Percentiles rank a stretch among this genome's conserved stretches.
These are phyloP conservation scores for Mortierella polycephala DNA, from an alignment of 371 early-diverging fungal species.

Conservation along the genomic window DNA sequence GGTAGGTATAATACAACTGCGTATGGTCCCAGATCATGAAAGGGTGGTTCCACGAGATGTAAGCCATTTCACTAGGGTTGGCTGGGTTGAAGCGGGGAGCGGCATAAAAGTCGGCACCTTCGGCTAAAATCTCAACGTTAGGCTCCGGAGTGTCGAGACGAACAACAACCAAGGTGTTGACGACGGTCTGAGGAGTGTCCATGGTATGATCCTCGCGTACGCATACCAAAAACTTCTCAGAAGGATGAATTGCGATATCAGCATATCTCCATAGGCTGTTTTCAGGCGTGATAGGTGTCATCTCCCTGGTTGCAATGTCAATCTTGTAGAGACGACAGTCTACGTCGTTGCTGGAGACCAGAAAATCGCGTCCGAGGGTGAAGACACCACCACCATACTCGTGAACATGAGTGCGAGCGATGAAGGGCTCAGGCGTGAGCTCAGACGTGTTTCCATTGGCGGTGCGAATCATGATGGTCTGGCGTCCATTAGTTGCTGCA, in stretches of 20 bases:
- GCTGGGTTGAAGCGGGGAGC: slow-evolving; percentile 63
- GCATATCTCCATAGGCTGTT: slow-evolving; percentile 67
- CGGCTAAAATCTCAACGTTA: slow-evolving; percentile 60
- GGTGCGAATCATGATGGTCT: slow-evolving; percentile 36
- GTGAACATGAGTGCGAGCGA: slow-evolving; percentile 71
- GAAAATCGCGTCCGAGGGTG: slow-evolving; percentile 62
- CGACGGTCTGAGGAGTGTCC: slow-evolving; percentile 68
- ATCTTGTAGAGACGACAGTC: slow-evolving; percentile 69
- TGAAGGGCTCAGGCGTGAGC: slow-evolving; percentile 53
- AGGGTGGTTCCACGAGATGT: slow-evolving; percentile 77
- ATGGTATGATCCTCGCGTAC: slow-evolving; percentile 75
- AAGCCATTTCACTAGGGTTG: slow-evolving; percentile 60
- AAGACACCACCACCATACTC: slow-evolving; percentile 82
- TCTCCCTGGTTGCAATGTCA: slow-evolving; percentile 40
- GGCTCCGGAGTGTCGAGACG: slow-evolving; percentile 53
- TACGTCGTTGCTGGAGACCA: slow-evolving; percentile 72
- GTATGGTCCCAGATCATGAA: slow-evolving; percentile 87
- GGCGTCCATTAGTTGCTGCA: slow-evolving; percentile 43
- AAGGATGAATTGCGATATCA: slow-evolving; percentile 66
- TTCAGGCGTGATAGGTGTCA: slow-evolving; percentile 60
- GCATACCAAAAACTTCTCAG: slow-evolving; percentile 63
- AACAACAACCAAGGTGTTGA: slow-evolving; percentile 69
- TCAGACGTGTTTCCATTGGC: slow-evolving; percentile 36
- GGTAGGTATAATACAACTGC: slow-evolving; percentile 60
- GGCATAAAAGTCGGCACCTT: slow-evolving; percentile 75